Base-by-base conservation (phyloP, 2,329 filamentous ascomycete genomes). In the Exserohilum turcica region DNA sequence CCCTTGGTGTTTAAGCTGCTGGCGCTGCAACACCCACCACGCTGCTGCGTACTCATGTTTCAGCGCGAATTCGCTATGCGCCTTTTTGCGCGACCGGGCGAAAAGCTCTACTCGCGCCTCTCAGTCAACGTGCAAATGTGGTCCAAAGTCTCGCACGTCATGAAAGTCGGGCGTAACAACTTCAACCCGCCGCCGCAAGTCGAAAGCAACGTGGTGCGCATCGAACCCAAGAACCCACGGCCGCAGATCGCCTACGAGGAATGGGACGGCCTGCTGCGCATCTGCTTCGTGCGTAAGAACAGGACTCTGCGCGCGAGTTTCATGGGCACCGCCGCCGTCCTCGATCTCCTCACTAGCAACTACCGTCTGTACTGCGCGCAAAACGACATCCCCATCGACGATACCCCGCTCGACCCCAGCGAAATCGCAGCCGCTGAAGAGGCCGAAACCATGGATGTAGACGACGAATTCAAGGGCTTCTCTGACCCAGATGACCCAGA, bases 121-220 rank as follows among this genome's bases (percentile, higher is more conserved):
- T 90, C 86, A 1, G 93, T 96, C 53, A 97, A 97, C 68, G 91
- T 90, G 15, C 93, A 97, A 72, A 96, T 97, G 82, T 97, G 90
- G 85, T 85, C 88, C 7, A 87, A 86, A 65, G 85, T 88, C 44
- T 81, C 79, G 19, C 83, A 80, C 66, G 86, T 96, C 64, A 91
- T 96, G 87, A 96, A 96, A 78, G 93, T 97, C 39, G 92, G 92
- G 60, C 90, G 88, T 77, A 94, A 95, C 77, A 97, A 97, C 79
- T 99, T 97, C 83, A 91, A 91, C 57, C 94, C 94, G 0, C 93
- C 94, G 0, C 94, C 94, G 7, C 85, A 91, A 68, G 94, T 99
- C 52, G 94, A 99, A 76, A 91, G 86, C 6, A 92, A 89, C 52
- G 92, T 97, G 6, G 92, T 97, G 42, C 84, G 92, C 55, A 89